Percentiles rank a stretch among this genome's conserved stretches.
phyloP scores from a whole-genome alignment of 2,329 filamentous ascomycete genomes.

The Penicillium sp. region DNA sequence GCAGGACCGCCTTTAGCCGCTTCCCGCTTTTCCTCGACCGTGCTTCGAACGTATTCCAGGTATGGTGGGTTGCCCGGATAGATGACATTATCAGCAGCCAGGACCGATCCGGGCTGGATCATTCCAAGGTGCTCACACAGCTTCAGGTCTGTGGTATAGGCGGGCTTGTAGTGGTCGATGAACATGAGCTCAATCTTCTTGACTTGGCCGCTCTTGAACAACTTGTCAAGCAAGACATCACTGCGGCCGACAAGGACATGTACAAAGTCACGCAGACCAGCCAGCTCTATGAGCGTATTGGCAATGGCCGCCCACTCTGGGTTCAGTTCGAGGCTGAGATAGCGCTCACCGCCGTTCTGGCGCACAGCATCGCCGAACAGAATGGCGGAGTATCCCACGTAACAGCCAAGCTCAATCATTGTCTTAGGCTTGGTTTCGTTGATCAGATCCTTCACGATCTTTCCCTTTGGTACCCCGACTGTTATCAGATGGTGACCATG shows the following conservation, averaged over 20 bases:
- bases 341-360: conserved; percentile 58
- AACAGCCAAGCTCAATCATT: conserved; percentile 76
- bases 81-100: conserved; percentile 45
- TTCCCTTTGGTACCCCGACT: conserved; percentile 68
- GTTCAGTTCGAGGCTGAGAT: conserved; percentile 68
- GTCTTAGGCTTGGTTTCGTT: conserved; percentile 58
- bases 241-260: conserved; percentile 66
- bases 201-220: conserved; percentile 53
- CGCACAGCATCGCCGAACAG: conserved; percentile 65
- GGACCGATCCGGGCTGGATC: conserved; percentile 51
- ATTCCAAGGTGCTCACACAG: conserved; percentile 67
- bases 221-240: conserved; percentile 57
- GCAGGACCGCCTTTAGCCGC: conserved; percentile 23
- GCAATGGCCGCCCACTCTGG: conserved; percentile 69
- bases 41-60: conserved; percentile 61
- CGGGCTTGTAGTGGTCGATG: conserved; percentile 74
- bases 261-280: conserved; percentile 65
- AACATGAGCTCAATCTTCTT: conserved; percentile 66
- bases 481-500: conserved; percentile 72
- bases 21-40: conserved; percentile 56
- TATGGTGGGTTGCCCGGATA: conserved; percentile 45
- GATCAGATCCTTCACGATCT: conserved; percentile 65
- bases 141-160: conserved; percentile 69
- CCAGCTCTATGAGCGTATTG: conserved; percentile 63
- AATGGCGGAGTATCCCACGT: conserved; percentile 75